A percentile compares a stretch with the other conserved stretches of the same genome.
phyloP scores from a whole-genome alignment of 352 stramenopile genomes.

The Globisporangium heterothallicum region DNA sequence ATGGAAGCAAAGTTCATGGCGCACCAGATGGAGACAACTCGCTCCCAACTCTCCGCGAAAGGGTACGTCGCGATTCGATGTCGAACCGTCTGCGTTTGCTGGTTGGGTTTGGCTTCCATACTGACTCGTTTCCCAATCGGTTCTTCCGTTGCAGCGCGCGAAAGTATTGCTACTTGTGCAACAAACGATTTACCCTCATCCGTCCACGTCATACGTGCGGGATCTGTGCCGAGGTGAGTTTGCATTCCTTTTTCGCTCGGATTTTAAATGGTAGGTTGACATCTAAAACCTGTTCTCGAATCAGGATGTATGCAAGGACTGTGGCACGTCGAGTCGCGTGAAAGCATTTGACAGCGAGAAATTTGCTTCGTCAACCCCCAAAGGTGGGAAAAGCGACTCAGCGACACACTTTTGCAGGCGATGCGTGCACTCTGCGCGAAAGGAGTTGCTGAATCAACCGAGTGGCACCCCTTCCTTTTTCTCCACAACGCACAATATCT shows the following conservation, averaged over 20 bases:
- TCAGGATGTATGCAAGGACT: slow-evolving; percentile 65
- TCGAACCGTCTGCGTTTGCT: background rate
- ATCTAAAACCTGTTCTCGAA: no score
- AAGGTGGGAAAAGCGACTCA: slow-evolving; percentile 23
- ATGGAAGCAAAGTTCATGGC: slow-evolving; percentile 54
- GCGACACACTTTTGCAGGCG: slow-evolving; percentile 51
- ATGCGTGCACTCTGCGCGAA: slow-evolving; percentile 41
- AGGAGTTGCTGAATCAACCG: slow-evolving; percentile 31
- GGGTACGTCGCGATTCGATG: slow-evolving; percentile 33
- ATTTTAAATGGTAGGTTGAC: no score
- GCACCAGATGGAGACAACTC: slow-evolving; percentile 44
- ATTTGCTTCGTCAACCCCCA: slow-evolving; percentile 26
- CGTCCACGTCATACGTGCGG: slow-evolving; percentile 52
- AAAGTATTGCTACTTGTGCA: slow-evolving; percentile 67
- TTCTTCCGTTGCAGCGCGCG: slow-evolving; percentile 26
- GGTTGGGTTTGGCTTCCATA: background rate
- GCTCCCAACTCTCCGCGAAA: slow-evolving; percentile 31
- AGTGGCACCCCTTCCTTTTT: slow-evolving; percentile 17
- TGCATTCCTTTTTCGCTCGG: no score
- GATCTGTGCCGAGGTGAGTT: slow-evolving; percentile 51
- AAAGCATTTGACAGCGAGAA: slow-evolving; percentile 42
- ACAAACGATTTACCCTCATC: slow-evolving; percentile 69
- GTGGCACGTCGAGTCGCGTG: slow-evolving; percentile 44
- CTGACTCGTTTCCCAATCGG: slow-evolving; percentile 2
- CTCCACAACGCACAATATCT: slow-evolving; percentile 29